Conservation (phyloP, 352 stramenopile species). For the Phytopythium ostracodes region DNA sequence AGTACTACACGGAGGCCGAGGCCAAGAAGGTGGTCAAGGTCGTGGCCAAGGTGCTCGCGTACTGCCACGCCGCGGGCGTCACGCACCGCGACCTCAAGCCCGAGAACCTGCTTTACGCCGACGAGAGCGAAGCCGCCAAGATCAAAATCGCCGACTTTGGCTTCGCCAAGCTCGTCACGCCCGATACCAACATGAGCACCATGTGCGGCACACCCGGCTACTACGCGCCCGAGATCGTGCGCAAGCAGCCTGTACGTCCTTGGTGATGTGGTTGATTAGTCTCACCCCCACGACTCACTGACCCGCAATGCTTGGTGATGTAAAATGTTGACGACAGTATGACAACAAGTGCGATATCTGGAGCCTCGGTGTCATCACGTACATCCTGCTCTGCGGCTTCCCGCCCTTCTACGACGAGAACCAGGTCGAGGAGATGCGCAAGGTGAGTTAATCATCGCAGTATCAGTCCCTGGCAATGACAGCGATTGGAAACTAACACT, state of each 20-base stretch:
- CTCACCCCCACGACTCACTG: no score
- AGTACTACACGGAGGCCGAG: constrained; percentile 90
- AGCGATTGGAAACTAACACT: background rate
- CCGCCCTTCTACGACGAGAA: constrained; percentile 97
- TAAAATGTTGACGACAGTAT: no score
- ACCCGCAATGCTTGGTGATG: no score
- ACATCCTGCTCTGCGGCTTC: constrained; percentile 95
- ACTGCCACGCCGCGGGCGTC: constrained; percentile 86
- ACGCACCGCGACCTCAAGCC: constrained; percentile 97
- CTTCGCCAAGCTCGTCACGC: constrained; percentile 78
- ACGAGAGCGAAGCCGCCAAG: constrained; percentile 73
- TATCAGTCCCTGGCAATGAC: background rate
- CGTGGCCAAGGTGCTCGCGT: constrained; percentile 80
- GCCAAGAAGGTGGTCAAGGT: constrained; percentile 82
- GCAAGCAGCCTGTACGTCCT: constrained; percentile 68
- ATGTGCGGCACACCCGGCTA: constrained; percentile 94
- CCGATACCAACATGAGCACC: constrained; percentile 82
- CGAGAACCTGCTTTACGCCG: constrained; percentile 93
- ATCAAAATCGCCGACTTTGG: constrained; percentile 95
- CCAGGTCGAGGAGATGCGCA: constrained; percentile 79
- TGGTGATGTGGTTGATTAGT: constrained; percentile 2
- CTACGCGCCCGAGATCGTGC: constrained; percentile 95
- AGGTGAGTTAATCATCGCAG: constrained; percentile 18
- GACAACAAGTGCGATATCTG: constrained; percentile 96
- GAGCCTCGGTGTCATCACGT: constrained; percentile 88